phyloP scores from a whole-genome alignment of 108 stramenopile genomes.

The Craspedostauros australis region DNA sequence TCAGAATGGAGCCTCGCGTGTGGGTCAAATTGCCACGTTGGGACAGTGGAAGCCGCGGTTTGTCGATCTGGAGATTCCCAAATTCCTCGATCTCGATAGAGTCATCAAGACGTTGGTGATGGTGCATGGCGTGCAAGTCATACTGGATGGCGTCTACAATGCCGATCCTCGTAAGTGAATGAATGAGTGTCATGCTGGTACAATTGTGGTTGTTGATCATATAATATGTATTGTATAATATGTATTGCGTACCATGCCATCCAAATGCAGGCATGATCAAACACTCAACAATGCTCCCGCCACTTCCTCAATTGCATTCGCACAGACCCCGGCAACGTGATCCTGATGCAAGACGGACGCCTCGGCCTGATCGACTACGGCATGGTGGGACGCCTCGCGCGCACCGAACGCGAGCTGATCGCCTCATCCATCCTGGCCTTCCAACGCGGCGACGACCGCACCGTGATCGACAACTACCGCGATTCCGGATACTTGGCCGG shows the following conservation, averaged over 20 bases:
- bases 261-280: no score
- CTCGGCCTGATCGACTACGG: slow-evolving; percentile 64
- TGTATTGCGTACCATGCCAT: no score
- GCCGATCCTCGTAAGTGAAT: slow-evolving; percentile 7
- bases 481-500: slow-evolving; percentile 33
- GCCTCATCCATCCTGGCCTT: slow-evolving; percentile 31
- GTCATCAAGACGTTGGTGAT: slow-evolving; percentile 33
- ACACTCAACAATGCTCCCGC: background rate
- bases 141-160: slow-evolving; percentile 47
- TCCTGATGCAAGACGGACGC: slow-evolving; percentile 41
- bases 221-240: no score
- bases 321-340: slow-evolving; percentile 42
- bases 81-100: background rate
- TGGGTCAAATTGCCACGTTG: no score
- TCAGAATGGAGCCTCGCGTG: no score
- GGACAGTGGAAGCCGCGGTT: no score
- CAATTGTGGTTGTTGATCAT: no score
- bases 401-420: slow-evolving; percentile 14
- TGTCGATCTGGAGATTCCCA: no score
- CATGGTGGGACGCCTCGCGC: slow-evolving; percentile 28
- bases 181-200: background rate
- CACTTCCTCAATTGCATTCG: background rate
- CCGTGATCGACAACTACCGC: slow-evolving; percentile 26
- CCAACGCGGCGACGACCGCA: slow-evolving; percentile 13
- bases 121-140: slow-evolving; percentile 31